These are phyloP conservation scores for Fraxinus dipetala DNA, from an alignment of 305 asterid species.

Conservation along the genomic window DNA sequence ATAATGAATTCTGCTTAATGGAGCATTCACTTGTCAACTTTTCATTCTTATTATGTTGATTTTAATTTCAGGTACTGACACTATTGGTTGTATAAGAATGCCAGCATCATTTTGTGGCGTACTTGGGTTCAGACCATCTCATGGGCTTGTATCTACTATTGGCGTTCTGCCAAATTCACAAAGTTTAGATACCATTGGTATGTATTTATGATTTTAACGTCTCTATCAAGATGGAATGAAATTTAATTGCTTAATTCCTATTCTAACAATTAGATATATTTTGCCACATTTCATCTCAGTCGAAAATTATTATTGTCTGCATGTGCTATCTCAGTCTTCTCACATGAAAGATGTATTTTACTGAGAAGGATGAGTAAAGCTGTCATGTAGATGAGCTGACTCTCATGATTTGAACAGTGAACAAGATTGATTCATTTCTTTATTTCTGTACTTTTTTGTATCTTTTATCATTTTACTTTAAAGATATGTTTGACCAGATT, in stretches of 20 bases:
- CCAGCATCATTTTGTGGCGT: slow-evolving; percentile 75
- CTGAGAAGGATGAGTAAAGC: not conserved
- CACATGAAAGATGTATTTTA: not conserved
- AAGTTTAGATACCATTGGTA: slow-evolving; percentile 88
- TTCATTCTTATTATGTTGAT: slow-evolving; percentile 13
- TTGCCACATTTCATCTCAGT: not conserved
- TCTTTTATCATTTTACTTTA: not conserved
- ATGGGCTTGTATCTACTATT: slow-evolving; percentile 63
- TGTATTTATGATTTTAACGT: slow-evolving; percentile 26
- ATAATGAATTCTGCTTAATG: not conserved
- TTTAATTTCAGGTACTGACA: slow-evolving; percentile 63
- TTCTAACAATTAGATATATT: not conserved
- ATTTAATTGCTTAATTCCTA: not conserved
- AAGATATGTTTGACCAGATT: not conserved
- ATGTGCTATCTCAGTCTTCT: not conserved
- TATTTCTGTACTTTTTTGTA: not conserved
- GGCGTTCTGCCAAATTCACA: slow-evolving; percentile 84
- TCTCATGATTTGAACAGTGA: not conserved
- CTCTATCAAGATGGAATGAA: slow-evolving; percentile 10
- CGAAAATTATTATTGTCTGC: not conserved
- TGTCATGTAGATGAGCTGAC: not conserved
- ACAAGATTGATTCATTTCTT: not conserved
- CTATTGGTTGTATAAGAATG: slow-evolving; percentile 53
- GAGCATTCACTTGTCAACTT: slow-evolving; percentile 13
- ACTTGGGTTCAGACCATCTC: slow-evolving; percentile 85